phyloP scores from a whole-genome alignment of 768 basidiomycete genomes.

The Lentinula sp. region DNA sequence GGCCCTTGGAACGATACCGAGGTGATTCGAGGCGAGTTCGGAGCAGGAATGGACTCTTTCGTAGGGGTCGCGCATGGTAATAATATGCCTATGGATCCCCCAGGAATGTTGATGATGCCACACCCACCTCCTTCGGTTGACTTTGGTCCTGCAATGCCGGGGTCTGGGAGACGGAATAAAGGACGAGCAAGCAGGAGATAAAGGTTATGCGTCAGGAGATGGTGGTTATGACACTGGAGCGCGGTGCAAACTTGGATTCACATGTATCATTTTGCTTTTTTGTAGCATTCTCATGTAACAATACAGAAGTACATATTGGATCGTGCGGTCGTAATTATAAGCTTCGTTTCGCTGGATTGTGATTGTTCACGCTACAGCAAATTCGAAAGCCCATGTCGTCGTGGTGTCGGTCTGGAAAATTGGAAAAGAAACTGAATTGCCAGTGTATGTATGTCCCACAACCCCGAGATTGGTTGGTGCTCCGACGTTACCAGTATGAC shows the following conservation, averaged over 20 bases:
- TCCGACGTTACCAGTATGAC: slow-evolving; percentile 9
- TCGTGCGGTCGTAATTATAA: background rate
- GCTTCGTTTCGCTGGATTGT: no score
- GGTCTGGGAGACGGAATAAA: background rate
- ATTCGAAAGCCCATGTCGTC: slow-evolving; percentile 19
- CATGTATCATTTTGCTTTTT: background rate
- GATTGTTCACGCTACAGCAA: slow-evolving; percentile 1
- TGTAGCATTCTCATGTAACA: background rate
- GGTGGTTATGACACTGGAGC: background rate
- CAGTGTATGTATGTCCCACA: slow-evolving; percentile 13
- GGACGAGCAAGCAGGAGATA: background rate
- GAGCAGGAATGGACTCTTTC: slow-evolving; percentile 3
- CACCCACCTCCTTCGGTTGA: background rate
- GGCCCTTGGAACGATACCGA: slow-evolving; percentile 4
- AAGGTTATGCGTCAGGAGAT: background rate
- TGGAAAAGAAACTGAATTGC: slow-evolving; percentile 14
- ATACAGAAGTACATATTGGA: background rate
- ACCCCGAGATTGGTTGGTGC: slow-evolving; percentile 12
- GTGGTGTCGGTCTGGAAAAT: slow-evolving; percentile 15
- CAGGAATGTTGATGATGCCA: background rate
- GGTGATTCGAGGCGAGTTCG: background rate
- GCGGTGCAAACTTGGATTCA: background rate
- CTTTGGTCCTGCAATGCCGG: background rate
- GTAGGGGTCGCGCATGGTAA: background rate
- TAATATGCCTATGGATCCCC: background rate